Evolutionary conservation across 129 eudicot genomes (phyloP).

Genomic region (Deinandra increscens): DNA sequence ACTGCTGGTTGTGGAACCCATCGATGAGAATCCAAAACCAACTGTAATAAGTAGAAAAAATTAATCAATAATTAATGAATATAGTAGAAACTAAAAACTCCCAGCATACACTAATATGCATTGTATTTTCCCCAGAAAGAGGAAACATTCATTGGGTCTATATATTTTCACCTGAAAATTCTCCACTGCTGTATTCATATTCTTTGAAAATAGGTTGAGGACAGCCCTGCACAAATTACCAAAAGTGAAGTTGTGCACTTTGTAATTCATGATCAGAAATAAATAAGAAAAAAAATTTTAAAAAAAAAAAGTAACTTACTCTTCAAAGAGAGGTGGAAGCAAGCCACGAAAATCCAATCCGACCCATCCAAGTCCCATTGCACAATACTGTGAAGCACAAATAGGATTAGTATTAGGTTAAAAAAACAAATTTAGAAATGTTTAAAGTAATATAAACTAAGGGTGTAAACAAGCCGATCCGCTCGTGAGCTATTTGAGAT

Average conservation of each 20-base stretch:
- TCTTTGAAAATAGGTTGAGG: conserved; percentile 74
- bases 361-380: conserved; percentile 99
- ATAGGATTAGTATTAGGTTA: conserved; percentile 4
- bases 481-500: too few relatives aligned
- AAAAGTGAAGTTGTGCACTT: conserved; percentile 12
- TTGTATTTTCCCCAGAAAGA: background rate
- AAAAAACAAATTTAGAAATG: background rate
- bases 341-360: conserved; percentile 95
- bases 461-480: too few relatives aligned
- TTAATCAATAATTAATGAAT: background rate
- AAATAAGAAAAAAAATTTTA: background rate
- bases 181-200: conserved; percentile 85
- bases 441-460: background rate
- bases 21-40: conserved; percentile 95
- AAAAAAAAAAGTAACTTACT: conserved; percentile 41
- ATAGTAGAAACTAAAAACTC: conserved; percentile 17
- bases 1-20: conserved; percentile 97
- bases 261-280: conserved; percentile 1
- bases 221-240: conserved; percentile 67
- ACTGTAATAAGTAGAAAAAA: conserved; percentile 43
- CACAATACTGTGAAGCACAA: conserved; percentile 71
- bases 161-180: conserved; percentile 76
- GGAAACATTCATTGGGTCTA: background rate
- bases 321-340: conserved; percentile 99
- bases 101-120: background rate